phyloP scores from a whole-genome alignment of 169 alveolate genomes.

The Eimeria mitis region DNA sequence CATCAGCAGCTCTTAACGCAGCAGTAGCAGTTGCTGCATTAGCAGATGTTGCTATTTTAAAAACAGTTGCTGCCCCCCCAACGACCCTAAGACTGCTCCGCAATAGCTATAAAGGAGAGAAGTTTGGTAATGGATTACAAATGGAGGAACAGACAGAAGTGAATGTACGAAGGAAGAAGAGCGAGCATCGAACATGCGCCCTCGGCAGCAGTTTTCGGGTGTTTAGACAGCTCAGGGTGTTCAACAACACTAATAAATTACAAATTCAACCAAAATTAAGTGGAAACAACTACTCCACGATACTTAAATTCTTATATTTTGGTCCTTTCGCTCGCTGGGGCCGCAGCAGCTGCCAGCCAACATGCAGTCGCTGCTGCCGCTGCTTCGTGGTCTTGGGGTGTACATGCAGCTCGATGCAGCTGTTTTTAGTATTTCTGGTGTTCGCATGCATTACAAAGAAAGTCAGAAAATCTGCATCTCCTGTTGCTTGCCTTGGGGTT shows the following conservation, averaged over 20 bases:
- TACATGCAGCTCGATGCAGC: not conserved
- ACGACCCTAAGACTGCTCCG: not conserved
- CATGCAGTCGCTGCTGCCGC: not conserved
- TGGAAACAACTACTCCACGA: too few relatives aligned
- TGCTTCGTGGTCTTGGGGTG: slow-evolving; percentile 6
- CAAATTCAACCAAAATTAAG: not conserved
- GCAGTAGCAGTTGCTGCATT: too few relatives aligned
- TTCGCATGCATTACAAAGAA: not conserved
- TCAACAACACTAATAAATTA: not conserved
- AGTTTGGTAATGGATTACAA: not conserved
- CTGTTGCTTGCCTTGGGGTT: not conserved
- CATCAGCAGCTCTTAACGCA: not conserved
- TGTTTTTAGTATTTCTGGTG: not conserved
- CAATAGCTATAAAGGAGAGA: not conserved
- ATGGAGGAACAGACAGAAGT: not conserved
- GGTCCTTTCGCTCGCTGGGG: not conserved
- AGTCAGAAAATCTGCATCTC: not conserved
- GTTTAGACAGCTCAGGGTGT: not conserved
- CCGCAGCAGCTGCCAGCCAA: not conserved
- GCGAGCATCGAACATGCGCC: not conserved
- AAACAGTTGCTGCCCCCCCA: too few relatives aligned
- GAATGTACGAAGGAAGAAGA: not conserved
- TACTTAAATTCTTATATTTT: not conserved
- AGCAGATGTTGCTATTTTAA: too few relatives aligned
- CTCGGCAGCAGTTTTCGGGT: not conserved